phyloP scores from a whole-genome alignment of 371 early-diverging fungal species.

The Furculomyces boomerangus region DNA sequence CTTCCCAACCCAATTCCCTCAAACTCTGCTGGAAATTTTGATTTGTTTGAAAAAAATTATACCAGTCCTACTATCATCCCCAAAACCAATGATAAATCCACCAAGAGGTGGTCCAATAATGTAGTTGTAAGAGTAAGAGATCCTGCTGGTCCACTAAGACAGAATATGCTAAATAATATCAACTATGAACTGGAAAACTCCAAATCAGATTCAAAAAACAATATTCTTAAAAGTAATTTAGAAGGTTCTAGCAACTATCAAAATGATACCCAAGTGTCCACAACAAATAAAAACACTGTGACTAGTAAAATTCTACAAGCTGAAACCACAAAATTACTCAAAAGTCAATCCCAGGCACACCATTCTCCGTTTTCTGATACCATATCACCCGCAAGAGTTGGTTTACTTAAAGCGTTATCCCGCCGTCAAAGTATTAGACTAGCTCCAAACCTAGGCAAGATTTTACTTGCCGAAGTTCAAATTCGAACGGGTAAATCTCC shows the following conservation, averaged over 20 bases:
- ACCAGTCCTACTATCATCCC: not conserved
- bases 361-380: not conserved
- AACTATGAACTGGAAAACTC: too few species aligned
- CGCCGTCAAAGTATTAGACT: conserved; percentile 24
- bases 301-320: conserved; percentile 1
- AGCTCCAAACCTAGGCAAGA: conserved; percentile 21
- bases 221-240: too few species aligned
- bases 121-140: conserved; percentile 21
- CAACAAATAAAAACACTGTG: not conserved
- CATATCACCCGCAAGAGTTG: conserved; percentile 25
- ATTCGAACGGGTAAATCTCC: conserved; percentile 6
- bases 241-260: too few species aligned
- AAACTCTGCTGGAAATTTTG: not conserved
- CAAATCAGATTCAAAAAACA: too few species aligned
- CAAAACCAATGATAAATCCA: not conserved
- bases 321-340: too few species aligned
- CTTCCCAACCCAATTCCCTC: too few species aligned
- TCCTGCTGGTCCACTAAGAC: conserved; percentile 22
- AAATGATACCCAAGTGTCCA: too few species aligned
- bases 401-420: conserved; percentile 22
- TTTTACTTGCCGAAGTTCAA: conserved; percentile 19
- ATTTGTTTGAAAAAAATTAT: not conserved
- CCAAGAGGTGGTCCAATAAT: not conserved
- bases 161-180: too few species aligned
- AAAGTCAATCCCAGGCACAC: too few species aligned